phyloP scores from a whole-genome alignment of 2,329 filamentous ascomycete species.

The Nannizziopsis barbatae region DNA sequence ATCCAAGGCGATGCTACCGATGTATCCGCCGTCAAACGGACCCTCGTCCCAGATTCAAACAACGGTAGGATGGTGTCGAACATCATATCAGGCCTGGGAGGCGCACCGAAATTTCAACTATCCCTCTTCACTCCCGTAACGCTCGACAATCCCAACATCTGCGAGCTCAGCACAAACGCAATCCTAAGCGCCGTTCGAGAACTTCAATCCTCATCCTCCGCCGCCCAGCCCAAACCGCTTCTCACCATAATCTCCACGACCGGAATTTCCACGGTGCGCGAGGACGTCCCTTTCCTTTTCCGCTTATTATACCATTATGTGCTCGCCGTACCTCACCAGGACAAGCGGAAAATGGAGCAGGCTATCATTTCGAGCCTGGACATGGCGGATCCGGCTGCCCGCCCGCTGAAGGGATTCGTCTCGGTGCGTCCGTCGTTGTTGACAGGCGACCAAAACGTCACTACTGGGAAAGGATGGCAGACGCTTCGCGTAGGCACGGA shows the following conservation, averaged over 20 bases:
- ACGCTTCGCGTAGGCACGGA: slow-evolving; percentile 21
- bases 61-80: slow-evolving; percentile 28
- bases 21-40: slow-evolving; percentile 30
- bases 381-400: slow-evolving; percentile 14
- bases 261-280: slow-evolving; percentile 16
- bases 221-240: slow-evolving; percentile 13
- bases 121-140: slow-evolving; percentile 18
- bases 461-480: slow-evolving; percentile 17
- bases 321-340: slow-evolving; percentile 20
- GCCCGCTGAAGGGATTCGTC: slow-evolving; percentile 17
- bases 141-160: slow-evolving; percentile 22
- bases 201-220: slow-evolving; percentile 10
- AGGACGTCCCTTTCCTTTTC: slow-evolving; percentile 15
- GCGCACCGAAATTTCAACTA: slow-evolving; percentile 19
- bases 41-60: slow-evolving; percentile 24
- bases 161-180: slow-evolving; percentile 18
- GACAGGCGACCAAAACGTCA: slow-evolving; percentile 17
- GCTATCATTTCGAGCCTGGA: slow-evolving; percentile 17
- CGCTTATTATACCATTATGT: slow-evolving; percentile 19
- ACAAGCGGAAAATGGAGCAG: slow-evolving; percentile 19
- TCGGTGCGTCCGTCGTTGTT: slow-evolving; percentile 23
- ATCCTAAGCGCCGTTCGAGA: slow-evolving; percentile 18
- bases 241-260: slow-evolving; percentile 21
- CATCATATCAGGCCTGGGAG: slow-evolving; percentile 38
- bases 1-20: slow-evolving; percentile 40